Base-by-base conservation (phyloP, 2,329 filamentous ascomycete species). In the Fragosphaeria purpurea region DNA sequence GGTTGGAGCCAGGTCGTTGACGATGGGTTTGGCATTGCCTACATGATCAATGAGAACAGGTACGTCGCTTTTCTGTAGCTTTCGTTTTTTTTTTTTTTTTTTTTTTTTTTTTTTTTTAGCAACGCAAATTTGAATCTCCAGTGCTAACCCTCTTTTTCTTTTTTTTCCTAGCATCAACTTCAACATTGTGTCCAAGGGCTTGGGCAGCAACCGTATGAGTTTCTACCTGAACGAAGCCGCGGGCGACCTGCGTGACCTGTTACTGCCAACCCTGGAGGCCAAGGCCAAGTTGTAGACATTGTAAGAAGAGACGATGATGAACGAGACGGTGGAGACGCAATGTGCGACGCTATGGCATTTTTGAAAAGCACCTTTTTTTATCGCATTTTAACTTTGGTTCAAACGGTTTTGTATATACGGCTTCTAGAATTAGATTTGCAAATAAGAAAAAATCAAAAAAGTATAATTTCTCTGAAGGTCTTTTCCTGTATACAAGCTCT, bases 21-120 rank as follows among this genome's bases (percentile, higher is more conserved):
- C 63, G 87, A 85, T 54, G 93, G 93, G 34, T 98, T 93, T 70
- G 93, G 93, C 57, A 95, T 98, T 64, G 93, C 93, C 40, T 98
- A 98, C 67, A 98, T 98, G 93, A 97, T 98, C 67, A 98, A 98
- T 66, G 91, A 97, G 76, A 95, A 96, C 69, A 90, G 82, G 85
- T 88, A 65, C 67, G 73, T 62, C 42, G 35, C 22, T 22, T 38
- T 41, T 10, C 22, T 41, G 31, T 39, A 22, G 22, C n/a, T 32
- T 40, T 13, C 9, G 34, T 42, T 4, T 32, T 6, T 31, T 32
- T 34, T 3, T 31, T 50, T 31, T 34, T 38, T 44, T 39, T 32
- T 39, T 31, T 13, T 8, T 6, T 30, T 33, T 46, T 8, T 6
- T 32, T 22, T 41, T 13, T 6, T 7, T 22, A 35, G 39, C 35